Evolutionary conservation across 352 stramenopile genomes (phyloP).

Genomic region (Ophiocytium majus): DNA sequence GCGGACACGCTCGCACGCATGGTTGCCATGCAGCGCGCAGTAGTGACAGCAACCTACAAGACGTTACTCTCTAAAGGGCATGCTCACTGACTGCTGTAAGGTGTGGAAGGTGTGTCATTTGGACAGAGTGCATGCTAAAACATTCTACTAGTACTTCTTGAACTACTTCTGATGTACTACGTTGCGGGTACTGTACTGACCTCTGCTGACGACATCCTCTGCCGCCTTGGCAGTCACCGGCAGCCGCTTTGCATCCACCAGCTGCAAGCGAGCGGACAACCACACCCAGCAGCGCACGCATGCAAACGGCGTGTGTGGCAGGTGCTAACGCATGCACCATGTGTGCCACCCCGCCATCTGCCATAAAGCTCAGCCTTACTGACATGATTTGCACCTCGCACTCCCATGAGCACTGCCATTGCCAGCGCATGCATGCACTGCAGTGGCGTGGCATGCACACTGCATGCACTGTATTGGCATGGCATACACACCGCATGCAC

Average conservation of each 20-base stretch:
- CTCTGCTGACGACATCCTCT: background rate
- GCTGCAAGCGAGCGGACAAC: too few species aligned
- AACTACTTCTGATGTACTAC: too few species aligned
- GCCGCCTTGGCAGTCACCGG: background rate
- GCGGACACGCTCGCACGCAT: too few species aligned
- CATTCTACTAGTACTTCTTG: background rate
- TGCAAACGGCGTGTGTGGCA: background rate
- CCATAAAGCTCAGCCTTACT: background rate
- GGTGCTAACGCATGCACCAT: background rate
- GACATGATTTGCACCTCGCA: background rate
- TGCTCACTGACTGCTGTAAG: too few species aligned
- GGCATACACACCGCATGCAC: background rate
- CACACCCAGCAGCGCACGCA: too few species aligned
- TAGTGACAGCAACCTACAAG: too few species aligned
- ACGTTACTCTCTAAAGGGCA: too few species aligned
- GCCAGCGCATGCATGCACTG: background rate
- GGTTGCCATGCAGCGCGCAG: too few species aligned
- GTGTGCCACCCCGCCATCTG: background rate
- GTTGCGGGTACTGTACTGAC: too few species aligned
- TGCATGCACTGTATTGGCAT: background rate
- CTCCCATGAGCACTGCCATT: background rate
- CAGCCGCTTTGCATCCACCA: background rate
- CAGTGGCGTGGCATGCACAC: background rate
- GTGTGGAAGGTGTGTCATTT: background rate
- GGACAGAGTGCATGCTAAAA: background rate